These are phyloP conservation scores for Phaeotremella fagi DNA, from an alignment of 768 basidiomycete species.

Conservation along the genomic window DNA sequence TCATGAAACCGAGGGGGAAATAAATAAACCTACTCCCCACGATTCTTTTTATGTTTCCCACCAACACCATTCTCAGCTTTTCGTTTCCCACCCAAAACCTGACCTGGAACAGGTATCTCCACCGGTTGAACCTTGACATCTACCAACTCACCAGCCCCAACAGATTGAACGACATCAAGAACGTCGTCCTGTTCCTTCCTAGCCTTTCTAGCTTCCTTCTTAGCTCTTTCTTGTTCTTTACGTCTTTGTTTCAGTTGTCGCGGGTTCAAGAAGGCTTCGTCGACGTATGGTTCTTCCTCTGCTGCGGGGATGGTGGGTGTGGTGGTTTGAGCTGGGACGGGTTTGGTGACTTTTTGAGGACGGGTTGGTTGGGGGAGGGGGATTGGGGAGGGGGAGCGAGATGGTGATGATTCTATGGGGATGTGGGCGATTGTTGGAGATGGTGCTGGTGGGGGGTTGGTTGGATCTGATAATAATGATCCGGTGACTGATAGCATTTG, in stretches of 20 bases:
- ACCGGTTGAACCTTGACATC: conserved; percentile 16
- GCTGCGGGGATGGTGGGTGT: background rate
- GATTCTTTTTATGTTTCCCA: conserved; percentile 10
- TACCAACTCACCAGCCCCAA: conserved; percentile 20
- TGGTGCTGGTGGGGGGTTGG: conserved; percentile 22
- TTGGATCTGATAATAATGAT: conserved; percentile 28
- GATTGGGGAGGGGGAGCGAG: conserved; percentile 12
- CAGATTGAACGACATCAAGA: conserved; percentile 15
- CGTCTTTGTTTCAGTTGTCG: conserved; percentile 27
- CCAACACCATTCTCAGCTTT: conserved; percentile 41
- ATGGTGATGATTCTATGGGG: conserved; percentile 13
- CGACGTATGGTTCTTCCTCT: conserved; percentile 16
- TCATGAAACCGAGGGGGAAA: no score
- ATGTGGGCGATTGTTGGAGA: conserved; percentile 7
- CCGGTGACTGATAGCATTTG: conserved; percentile 88
- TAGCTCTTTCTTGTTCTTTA: conserved; percentile 20
- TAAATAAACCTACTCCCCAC: no score
- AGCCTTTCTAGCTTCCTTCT: conserved; percentile 27
- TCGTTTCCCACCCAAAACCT: conserved; percentile 25
- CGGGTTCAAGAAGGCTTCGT: conserved; percentile 19
- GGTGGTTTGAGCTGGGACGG: conserved; percentile 1
- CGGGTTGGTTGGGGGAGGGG: conserved; percentile 1
- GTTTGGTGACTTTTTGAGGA: background rate
- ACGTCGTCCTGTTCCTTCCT: conserved; percentile 29
- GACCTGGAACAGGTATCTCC: conserved; percentile 10